Evolutionary conservation across 108 stramenopile species (phyloP).

Genomic region (Poteriospumella lacustris): DNA sequence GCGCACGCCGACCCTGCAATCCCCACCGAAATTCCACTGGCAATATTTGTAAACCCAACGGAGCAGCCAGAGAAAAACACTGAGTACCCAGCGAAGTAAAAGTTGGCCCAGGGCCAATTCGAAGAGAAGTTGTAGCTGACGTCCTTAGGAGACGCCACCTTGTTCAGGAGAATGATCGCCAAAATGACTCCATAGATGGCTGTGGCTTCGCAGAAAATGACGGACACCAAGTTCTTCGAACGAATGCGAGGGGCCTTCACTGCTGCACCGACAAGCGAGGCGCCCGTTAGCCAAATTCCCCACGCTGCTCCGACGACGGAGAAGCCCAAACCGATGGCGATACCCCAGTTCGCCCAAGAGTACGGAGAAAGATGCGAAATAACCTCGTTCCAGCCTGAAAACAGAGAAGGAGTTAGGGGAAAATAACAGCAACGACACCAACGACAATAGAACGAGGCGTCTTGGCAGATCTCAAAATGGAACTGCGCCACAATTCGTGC

Average conservation of each 20-base stretch:
- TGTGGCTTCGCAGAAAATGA: constrained; percentile 98
- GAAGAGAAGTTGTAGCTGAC: neutral
- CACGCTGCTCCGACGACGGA: constrained; percentile 88
- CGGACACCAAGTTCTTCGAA: constrained; percentile 87
- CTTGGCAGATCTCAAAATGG: neutral
- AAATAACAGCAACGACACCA: neutral
- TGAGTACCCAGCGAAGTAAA: constrained; percentile 89
- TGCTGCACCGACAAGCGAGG: constrained; percentile 89
- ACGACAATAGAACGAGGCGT: neutral
- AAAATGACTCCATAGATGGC: constrained; percentile 99
- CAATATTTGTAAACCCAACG: constrained; percentile 88
- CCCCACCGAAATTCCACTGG: constrained; percentile 73
- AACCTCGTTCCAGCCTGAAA: constrained; percentile 86
- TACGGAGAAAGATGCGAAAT: constrained; percentile 96
- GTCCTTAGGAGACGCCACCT: constrained; percentile 15
- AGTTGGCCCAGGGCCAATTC: constrained; percentile 36
- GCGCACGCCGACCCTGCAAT: constrained; percentile 93
- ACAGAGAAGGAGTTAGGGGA: neutral
- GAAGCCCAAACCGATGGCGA: constrained; percentile 89
- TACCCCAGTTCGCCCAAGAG: constrained; percentile 89
- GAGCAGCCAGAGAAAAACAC: constrained; percentile 89
- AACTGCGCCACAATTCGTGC: neutral
- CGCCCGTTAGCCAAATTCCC: constrained; percentile 97
- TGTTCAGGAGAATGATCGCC: constrained; percentile 69
- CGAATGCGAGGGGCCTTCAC: constrained; percentile 96